Base-by-base conservation (phyloP, 805 yeast species). In the Kazachstania psychrophila region DNA sequence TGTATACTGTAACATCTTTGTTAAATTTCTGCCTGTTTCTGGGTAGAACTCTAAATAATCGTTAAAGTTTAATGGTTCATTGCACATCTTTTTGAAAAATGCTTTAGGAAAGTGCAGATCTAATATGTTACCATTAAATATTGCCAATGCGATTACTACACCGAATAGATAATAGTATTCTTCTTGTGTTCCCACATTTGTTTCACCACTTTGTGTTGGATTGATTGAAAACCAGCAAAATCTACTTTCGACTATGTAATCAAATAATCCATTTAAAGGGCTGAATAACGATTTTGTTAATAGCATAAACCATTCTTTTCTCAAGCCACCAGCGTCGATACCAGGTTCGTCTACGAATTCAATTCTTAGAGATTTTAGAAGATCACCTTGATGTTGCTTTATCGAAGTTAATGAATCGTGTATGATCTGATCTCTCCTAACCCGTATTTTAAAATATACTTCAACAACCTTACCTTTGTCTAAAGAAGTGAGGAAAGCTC, bases 301-400 rank as follows among this genome's bases (percentile, higher is more conserved):
- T 27, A 88, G 60, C 33, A 76, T 65, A 57, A 92, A 88, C 98
- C 98, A 89, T 52, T 89, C 98, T 52, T 87, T 88, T 49, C 80
- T 75, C 40, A 89, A 67, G 0, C 98, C 98, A 2, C 98, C 97
- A 1, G 87, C 96, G 62, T 89, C 98, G 16, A 89, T 73, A 0
- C 97, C 98, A 0, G 88, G 94, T 52, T 89, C 98, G 41, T 78
- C 78, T 4, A 79, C 62, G 56, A 92, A 89, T 48, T 83, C 88
- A 7, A 92, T 79, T 43, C 75, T 70, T 22, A 89, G 59, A 2
- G 85, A 72, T 51, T 88, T 87, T 48, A 80, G 76, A 40, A 87
- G 65, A 49, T 83, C 84, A 9, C 57, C 55, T 28, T 65, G 68
- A 47, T 75, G 75, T 3, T 66, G 58, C 46, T 76, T 71, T 24